Base-by-base conservation (phyloP, 768 basidiomycete species). In the Lactarius tabidus region DNA sequence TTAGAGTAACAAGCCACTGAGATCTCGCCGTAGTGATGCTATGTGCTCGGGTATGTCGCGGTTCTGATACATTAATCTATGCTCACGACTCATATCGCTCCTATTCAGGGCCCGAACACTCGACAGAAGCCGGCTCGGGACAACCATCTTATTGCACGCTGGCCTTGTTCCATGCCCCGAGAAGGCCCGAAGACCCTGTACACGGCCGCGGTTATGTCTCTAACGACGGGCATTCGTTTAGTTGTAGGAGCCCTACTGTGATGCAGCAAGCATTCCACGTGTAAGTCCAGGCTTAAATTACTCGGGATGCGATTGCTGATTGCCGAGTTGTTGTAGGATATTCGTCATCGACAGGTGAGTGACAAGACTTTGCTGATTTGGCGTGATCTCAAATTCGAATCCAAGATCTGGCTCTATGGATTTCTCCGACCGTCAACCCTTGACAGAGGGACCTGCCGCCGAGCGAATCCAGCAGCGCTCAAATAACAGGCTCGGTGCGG, bases 181-280 rank as follows among this genome's bases (percentile, higher is more conserved):
- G 71, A 57, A 71, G 74, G 14, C 71, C 73, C 8, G 74, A 70
- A 23, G 66, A 73, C 7, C 68, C 73, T 0, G 67, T 73, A 3
- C 63, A 68, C 2, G 78, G 76, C 1, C 23, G 74, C 2, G 79
- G 84, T 9, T 82, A 87, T 67, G 67, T 84, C 33, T 86, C 85
- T 1, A 75, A 74, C 33, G 85, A 87, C 58, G 85, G 86, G 0
- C 86, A 87, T 70, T 69, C 76, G 20, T 87, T 85, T 62, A 29
- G 71, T 1, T 87, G 85, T 72, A 76, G 77, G 61, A 84, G 85
- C 67, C 86, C 86, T 1, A 76, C 74, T 0, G 74, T 80, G 9
- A 72, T 81, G 72, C 81, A 80, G 26, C 84, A 81, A 69, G 78
- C 85, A 0, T 86, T 81, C 74, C 85, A 87, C 70, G 83, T 87